Evolutionary conservation across 1,284 basidiomycete genomes (phyloP).

Genomic region (Leccinum subrobustum): DNA sequence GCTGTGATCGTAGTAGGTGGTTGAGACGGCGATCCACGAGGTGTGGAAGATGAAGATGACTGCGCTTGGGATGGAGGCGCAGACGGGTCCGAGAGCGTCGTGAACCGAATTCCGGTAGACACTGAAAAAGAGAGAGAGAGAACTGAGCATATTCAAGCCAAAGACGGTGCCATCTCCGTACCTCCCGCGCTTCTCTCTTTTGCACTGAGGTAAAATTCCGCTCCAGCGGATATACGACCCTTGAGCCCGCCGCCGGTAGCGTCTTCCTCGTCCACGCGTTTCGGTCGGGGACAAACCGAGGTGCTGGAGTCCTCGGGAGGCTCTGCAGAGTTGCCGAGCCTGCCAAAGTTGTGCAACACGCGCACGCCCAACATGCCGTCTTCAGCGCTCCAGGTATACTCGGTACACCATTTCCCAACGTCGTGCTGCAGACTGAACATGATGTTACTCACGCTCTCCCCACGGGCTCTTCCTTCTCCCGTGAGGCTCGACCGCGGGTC

Average conservation of each 20-base stretch:
- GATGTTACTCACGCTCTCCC: slow-evolving; percentile 63
- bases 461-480: slow-evolving; percentile 43
- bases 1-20: slow-evolving; percentile 94
- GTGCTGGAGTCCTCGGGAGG: slow-evolving; percentile 27
- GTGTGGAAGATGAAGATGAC: slow-evolving; percentile 33
- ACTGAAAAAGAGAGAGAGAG: slow-evolving; percentile 46
- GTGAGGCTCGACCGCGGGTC: slow-evolving; percentile 56
- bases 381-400: slow-evolving; percentile 93
- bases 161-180: slow-evolving; percentile 30
- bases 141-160: slow-evolving; percentile 2
- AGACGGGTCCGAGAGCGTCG: slow-evolving; percentile 80
- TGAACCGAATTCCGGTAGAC: slow-evolving; percentile 91
- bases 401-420: slow-evolving; percentile 88
- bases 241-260: slow-evolving; percentile 86
- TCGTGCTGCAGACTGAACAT: slow-evolving; percentile 92
- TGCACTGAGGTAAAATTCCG: slow-evolving; percentile 91
- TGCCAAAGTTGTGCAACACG: slow-evolving; percentile 92
- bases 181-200: slow-evolving; percentile 92
- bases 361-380: slow-evolving; percentile 91
- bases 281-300: slow-evolving; percentile 33
- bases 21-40: slow-evolving; percentile 48
- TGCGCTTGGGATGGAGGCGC: slow-evolving; percentile 59
- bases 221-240: slow-evolving; percentile 89
- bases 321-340: slow-evolving; percentile 40
- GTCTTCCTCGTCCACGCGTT: slow-evolving; percentile 87